Percentiles rank a stretch among this genome's conserved stretches.
Evolutionary conservation across 371 early-diverging fungal species (phyloP).

Genomic region (Thermomucor indicae-seudaticae): DNA sequence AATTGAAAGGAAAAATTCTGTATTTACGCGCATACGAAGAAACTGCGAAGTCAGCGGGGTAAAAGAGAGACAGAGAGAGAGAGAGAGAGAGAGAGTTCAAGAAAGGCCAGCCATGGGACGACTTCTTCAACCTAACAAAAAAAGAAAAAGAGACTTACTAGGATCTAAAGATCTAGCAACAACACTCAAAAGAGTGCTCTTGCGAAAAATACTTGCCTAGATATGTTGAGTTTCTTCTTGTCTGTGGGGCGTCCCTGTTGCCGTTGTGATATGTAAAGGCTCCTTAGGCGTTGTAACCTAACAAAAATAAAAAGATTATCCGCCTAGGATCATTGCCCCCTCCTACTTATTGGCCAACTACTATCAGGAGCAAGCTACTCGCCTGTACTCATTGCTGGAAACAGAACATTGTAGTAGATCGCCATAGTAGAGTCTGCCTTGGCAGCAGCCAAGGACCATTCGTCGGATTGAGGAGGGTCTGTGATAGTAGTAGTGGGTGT

Average conservation of each 20-base stretch:
- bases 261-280: no score
- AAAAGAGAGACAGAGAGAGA: no score
- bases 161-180: not conserved
- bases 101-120: not conserved
- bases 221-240: not conserved
- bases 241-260: no score
- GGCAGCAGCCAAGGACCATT: no score
- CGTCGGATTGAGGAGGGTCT: no score
- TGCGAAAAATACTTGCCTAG: slow-evolving; percentile 8
- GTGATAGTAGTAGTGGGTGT: no score
- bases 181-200: not conserved
- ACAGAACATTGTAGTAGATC: no score
- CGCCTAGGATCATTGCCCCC: slow-evolving; percentile 7
- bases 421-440: no score
- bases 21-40: no score
- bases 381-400: no score
- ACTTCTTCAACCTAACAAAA: slow-evolving; percentile 1
- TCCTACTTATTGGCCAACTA: not conserved
- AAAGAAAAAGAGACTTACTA: slow-evolving; percentile 3
- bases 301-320: not conserved
- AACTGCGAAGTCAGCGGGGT: no score
- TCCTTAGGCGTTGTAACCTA: not conserved
- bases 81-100: not conserved
- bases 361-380: slow-evolving; percentile 1
- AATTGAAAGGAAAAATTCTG: not conserved